Base-by-base conservation (phyloP, 23 red algal species). In the Agarophyton chilense region DNA sequence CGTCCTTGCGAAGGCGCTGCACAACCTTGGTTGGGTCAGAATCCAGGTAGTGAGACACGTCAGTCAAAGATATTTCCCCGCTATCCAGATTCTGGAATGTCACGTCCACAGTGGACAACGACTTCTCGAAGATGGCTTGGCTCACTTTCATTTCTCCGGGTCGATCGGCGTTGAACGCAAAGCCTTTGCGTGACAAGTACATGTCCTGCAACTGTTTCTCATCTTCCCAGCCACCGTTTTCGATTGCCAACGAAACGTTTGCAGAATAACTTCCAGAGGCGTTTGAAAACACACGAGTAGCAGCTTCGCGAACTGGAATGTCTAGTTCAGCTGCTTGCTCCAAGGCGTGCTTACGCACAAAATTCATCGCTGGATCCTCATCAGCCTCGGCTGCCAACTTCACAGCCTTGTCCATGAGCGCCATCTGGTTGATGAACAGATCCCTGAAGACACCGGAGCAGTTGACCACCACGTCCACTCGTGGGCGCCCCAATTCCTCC, bases 391-490 rank as follows among this genome's bases (percentile, higher is more conserved):
- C 97, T 35, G 93, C 97, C 97, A 99, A 89, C 74, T 99, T 99
- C 62, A 99, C 77, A 10, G 89, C 97, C 44, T 92, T 87, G 77
- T 99, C 97, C 80, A 99, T 86, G 0, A 99, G 57, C n/a, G 88
- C 93, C 97, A 99, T 99, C 47, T 99, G 97, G 82, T 99, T 99
- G 58, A 99, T 99, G 44, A 99, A 95, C 80, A 99, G 79, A 52
- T 99, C 97, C 52, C 97, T 90, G 84, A 99, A 99, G 22, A 99
- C 93, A 28, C 97, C 97, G 32, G 92, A 95, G 78, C 93, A 95
- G 52, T 95, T 99, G 0, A 99, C 97, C 17, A 99, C 97, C 5
- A 99, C 97, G 75, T 99, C 97, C 4, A 99, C 82, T 38, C 97
- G 76, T 9, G 97, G 97, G 26, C 97, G 79, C 18, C 97, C 97